Percentiles rank a stretch among this genome's conserved stretches.
phyloP scores from a whole-genome alignment of 1,139 yeast genomes.

The Arxiozyma bovina region DNA sequence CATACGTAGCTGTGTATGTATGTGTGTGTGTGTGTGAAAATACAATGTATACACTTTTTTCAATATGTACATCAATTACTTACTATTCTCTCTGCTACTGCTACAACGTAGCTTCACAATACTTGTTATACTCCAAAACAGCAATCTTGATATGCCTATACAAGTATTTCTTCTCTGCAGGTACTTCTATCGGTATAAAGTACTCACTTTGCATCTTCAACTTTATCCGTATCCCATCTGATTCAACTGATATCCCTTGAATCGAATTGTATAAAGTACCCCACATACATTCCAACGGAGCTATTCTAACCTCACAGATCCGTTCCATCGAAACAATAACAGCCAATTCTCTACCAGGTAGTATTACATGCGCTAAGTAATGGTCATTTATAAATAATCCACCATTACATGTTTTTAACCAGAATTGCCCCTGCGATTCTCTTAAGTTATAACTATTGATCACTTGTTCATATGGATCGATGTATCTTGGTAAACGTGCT shows the following conservation, averaged over 20 bases:
- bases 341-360: slow-evolving; percentile 73
- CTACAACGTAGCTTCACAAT: slow-evolving; percentile 33
- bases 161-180: slow-evolving; percentile 52
- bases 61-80: neutral
- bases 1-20: no score
- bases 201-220: slow-evolving; percentile 56
- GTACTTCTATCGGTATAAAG: slow-evolving; percentile 74
- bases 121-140: slow-evolving; percentile 68
- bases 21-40: no score
- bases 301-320: slow-evolving; percentile 63
- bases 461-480: slow-evolving; percentile 52
- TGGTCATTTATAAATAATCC: slow-evolving; percentile 64
- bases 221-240: slow-evolving; percentile 67
- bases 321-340: slow-evolving; percentile 67
- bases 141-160: slow-evolving; percentile 73
- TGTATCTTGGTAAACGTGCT: slow-evolving; percentile 72
- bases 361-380: slow-evolving; percentile 76
- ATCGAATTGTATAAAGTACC: slow-evolving; percentile 22
- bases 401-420: slow-evolving; percentile 79
- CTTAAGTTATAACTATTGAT: slow-evolving; percentile 68
- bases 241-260: slow-evolving; percentile 55
- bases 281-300: slow-evolving; percentile 39
- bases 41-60: no score
- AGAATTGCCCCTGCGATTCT: slow-evolving; percentile 89
- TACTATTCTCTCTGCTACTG: neutral